Evolutionary conservation across 2,329 filamentous ascomycete species (phyloP).

Genomic region (Aspergillus latus): DNA sequence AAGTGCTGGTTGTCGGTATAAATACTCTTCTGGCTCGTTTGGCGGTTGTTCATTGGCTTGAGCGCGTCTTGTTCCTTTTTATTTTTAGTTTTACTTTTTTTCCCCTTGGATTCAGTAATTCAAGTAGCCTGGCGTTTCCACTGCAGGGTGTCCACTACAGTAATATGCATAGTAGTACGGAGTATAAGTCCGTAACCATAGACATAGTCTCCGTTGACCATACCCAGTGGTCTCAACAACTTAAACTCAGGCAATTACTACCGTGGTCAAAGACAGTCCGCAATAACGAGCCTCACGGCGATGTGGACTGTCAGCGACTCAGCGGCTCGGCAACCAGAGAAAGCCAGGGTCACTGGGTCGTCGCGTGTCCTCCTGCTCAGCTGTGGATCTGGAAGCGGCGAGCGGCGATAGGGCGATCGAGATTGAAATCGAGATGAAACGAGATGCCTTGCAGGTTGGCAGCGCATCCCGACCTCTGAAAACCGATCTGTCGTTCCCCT

Average conservation of each 20-base stretch:
- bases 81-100: slow-evolving; percentile 7
- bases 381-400: slow-evolving; percentile 21
- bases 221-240: background rate
- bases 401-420: slow-evolving; percentile 14
- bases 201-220: background rate
- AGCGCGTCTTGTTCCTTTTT: slow-evolving; percentile 5
- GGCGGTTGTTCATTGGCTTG: background rate
- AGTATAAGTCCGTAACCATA: background rate
- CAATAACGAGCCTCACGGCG: background rate
- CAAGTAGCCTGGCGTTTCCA: background rate
- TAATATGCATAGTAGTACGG: background rate
- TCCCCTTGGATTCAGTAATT: background rate
- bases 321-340: slow-evolving; percentile 5
- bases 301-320: slow-evolving; percentile 7
- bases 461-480: background rate
- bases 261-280: background rate
- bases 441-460: slow-evolving; percentile 11
- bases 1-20: slow-evolving; percentile 7
- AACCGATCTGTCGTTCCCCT: background rate
- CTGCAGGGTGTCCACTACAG: background rate
- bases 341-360: slow-evolving; percentile 11
- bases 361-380: slow-evolving; percentile 21
- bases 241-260: background rate
- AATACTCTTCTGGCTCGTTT: background rate
- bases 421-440: slow-evolving; percentile 10